These are phyloP conservation scores for Solanum tarapatanum DNA, from an alignment of 257 asterid species.

Conservation along the genomic window DNA sequence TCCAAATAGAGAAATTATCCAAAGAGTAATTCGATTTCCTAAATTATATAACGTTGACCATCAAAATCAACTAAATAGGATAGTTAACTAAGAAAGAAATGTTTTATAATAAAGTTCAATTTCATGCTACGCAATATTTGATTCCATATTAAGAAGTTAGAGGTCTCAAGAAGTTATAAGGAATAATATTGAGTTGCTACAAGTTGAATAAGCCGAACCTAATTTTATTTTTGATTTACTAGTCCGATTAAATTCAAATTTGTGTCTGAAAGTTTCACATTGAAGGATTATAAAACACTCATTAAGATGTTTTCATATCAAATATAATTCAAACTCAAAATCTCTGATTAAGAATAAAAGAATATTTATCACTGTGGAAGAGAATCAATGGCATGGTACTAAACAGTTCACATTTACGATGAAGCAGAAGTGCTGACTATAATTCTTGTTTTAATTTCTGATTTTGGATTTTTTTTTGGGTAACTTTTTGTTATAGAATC, in stretches of 20 bases:
- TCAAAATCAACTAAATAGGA: background rate
- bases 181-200: background rate
- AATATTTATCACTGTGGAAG: too few species aligned
- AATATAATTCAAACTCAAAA: too few species aligned
- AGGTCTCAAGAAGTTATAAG: too few species aligned
- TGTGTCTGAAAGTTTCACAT: background rate
- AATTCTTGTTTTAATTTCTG: background rate
- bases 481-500: too few species aligned
- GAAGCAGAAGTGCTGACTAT: background rate
- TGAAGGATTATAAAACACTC: background rate
- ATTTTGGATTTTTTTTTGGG: too few species aligned
- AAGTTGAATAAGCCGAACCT: background rate
- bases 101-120: background rate
- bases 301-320: too few species aligned
- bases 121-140: background rate
- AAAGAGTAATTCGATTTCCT: background rate
- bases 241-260: fast-evolving
- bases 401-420: background rate
- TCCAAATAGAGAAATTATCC: background rate
- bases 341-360: too few species aligned
- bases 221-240: background rate
- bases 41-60: background rate
- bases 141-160: background rate
- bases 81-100: too few species aligned
- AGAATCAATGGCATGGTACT: background rate